These are phyloP conservation scores for Penicillium maclennaniae DNA, from an alignment of 495 filamentous ascomycete genomes.

Conservation along the genomic window DNA sequence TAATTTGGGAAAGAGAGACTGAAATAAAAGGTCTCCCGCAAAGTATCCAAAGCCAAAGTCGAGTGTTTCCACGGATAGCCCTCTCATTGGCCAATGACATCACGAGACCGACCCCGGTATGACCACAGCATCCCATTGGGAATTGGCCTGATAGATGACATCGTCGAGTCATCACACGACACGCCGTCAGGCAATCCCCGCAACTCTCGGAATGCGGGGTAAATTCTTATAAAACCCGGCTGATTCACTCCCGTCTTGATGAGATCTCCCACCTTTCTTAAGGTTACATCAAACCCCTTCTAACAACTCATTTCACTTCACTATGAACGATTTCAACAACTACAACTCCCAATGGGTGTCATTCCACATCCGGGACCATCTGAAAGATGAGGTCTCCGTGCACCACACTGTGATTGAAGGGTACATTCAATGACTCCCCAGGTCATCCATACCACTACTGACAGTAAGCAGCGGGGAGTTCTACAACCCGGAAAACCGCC, in stretches of 20 bases:
- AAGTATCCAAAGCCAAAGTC: neutral
- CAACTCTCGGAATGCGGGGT: neutral
- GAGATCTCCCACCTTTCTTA: neutral
- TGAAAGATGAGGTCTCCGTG: slow-evolving; percentile 27
- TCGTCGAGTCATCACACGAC: slow-evolving; percentile 10
- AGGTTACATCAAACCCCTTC: neutral
- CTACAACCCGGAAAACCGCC: slow-evolving; percentile 23
- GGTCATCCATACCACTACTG: slow-evolving; percentile 6
- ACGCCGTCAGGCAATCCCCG: neutral
- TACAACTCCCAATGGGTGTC: slow-evolving; percentile 36
- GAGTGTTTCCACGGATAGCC: neutral
- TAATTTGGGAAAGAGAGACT: too few species aligned
- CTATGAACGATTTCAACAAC: slow-evolving; percentile 10
- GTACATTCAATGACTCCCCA: slow-evolving; percentile 18
- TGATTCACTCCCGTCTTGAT: neutral
- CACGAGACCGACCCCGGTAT: neutral
- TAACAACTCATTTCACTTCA: slow-evolving; percentile 4
- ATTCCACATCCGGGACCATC: slow-evolving; percentile 38
- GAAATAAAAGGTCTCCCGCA: neutral
- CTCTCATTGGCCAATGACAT: neutral
- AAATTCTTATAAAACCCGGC: slow-evolving; percentile 3
- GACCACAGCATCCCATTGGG: slow-evolving; percentile 1
- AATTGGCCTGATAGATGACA: slow-evolving; percentile 3
- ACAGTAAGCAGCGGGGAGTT: slow-evolving; percentile 29
- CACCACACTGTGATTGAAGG: slow-evolving; percentile 33